A percentile compares a stretch with the other conserved stretches of the same genome.
These are phyloP conservation scores for Amanita pseudoporphyria DNA, from an alignment of 768 basidiomycete genomes.

Conservation along the genomic window DNA sequence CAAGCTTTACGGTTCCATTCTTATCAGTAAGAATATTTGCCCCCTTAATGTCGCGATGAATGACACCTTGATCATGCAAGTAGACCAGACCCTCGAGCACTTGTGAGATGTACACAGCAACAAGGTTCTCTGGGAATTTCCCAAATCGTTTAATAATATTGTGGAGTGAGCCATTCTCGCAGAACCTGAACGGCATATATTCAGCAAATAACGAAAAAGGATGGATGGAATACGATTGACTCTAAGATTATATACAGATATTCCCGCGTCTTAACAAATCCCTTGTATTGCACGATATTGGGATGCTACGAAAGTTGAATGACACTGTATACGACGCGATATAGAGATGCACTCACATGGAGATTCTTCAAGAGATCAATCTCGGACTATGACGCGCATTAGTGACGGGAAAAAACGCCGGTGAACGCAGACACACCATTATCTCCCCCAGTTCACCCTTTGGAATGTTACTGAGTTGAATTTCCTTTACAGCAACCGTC, in stretches of 20 bases:
- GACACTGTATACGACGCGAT: slow-evolving; percentile 4
- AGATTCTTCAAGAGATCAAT: slow-evolving; percentile 97
- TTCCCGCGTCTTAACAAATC: slow-evolving; percentile 91
- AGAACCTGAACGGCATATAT: slow-evolving; percentile 48
- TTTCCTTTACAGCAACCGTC: slow-evolving; percentile 98
- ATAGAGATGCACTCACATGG: slow-evolving; percentile 45
- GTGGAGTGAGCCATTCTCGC: slow-evolving; percentile 96
- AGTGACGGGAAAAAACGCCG: slow-evolving; percentile 10
- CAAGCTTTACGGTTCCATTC: slow-evolving; percentile 97
- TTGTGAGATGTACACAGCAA: slow-evolving; percentile 94
- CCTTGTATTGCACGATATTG: slow-evolving; percentile 99
- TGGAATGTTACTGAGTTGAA: slow-evolving; percentile 88
- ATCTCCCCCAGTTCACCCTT: slow-evolving; percentile 92
- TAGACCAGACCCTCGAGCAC: slow-evolving; percentile 94
- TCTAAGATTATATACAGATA: slow-evolving; percentile 96
- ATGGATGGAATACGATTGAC: slow-evolving; percentile 30
- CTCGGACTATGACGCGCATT: slow-evolving; percentile 57
- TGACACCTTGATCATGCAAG: slow-evolving; percentile 98
- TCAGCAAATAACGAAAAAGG: background rate
- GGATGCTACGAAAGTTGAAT: slow-evolving; percentile 49
- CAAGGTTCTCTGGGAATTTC: slow-evolving; percentile 95
- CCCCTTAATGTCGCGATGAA: slow-evolving; percentile 98
- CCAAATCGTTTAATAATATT: slow-evolving; percentile 95
- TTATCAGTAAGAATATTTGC: slow-evolving; percentile 99
- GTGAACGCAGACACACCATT: slow-evolving; percentile 54